Evolutionary conservation across 768 basidiomycete genomes (phyloP).

Genomic region (Hericium coralloides): DNA sequence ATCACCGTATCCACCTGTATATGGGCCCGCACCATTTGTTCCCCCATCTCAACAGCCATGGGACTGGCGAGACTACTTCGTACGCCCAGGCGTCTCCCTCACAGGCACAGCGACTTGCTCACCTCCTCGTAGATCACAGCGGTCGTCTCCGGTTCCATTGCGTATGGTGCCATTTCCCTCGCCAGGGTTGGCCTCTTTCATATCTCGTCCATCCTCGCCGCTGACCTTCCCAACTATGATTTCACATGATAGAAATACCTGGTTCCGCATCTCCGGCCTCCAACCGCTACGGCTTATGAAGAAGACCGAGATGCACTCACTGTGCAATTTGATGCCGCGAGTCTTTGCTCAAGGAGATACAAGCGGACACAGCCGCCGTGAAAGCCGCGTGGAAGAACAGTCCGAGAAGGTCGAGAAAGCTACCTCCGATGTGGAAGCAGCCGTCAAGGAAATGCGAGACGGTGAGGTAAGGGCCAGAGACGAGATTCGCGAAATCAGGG

Average conservation of each 20-base stretch:
- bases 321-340: slow-evolving; percentile 90
- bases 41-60: slow-evolving; percentile 41
- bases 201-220: neutral
- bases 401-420: slow-evolving; percentile 62
- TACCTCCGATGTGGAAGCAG: slow-evolving; percentile 61
- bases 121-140: slow-evolving; percentile 68
- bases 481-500: slow-evolving; percentile 86
- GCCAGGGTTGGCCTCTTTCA: slow-evolving; percentile 48
- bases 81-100: slow-evolving; percentile 29
- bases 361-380: slow-evolving; percentile 65
- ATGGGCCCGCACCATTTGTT: slow-evolving; percentile 33
- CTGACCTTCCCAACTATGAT: slow-evolving; percentile 3
- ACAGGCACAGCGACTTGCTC: neutral
- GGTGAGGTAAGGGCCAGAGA: slow-evolving; percentile 73
- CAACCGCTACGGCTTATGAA: slow-evolving; percentile 82
- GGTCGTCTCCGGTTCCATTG: slow-evolving; percentile 78
- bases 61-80: slow-evolving; percentile 99
- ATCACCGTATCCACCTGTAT: slow-evolving; percentile 31
- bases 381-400: slow-evolving; percentile 71
- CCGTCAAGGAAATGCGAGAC: slow-evolving; percentile 67
- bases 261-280: slow-evolving; percentile 84
- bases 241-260: slow-evolving; percentile 67
- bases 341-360: slow-evolving; percentile 70
- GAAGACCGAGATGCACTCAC: slow-evolving; percentile 76
- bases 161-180: slow-evolving; percentile 71